Conservation (phyloP, 805 yeast genomes). For the Cyberlindnera saturnus region DNA sequence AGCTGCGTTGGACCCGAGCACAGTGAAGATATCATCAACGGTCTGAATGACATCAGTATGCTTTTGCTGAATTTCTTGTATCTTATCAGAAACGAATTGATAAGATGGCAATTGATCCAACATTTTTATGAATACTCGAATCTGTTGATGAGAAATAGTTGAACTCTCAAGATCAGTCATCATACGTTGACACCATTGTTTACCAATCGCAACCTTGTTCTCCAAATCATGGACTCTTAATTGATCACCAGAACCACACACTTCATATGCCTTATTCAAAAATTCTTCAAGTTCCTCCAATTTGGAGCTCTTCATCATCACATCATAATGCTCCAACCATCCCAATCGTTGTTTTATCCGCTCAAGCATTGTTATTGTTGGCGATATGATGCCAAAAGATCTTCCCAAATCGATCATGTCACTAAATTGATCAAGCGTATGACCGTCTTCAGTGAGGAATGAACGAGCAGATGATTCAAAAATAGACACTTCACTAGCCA, state of each 20-base stretch:
- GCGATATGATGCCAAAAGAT: slow-evolving; percentile 51
- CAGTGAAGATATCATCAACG: slow-evolving; percentile 9
- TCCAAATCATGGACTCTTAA: slow-evolving; percentile 7
- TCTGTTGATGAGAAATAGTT: background rate
- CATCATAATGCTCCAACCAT: slow-evolving; percentile 32
- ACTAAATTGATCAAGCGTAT: slow-evolving; percentile 37
- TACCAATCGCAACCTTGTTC: background rate
- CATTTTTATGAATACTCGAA: background rate
- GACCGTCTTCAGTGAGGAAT: slow-evolving; percentile 28
- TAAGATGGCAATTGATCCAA: slow-evolving; percentile 3
- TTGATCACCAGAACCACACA: slow-evolving; percentile 20
- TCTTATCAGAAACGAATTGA: slow-evolving; percentile 4
- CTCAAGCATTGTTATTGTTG: slow-evolving; percentile 38
- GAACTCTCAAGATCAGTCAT: background rate
- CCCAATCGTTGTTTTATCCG: slow-evolving; percentile 30
- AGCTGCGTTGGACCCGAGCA: background rate
- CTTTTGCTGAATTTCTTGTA: slow-evolving; percentile 9
- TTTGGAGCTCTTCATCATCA: slow-evolving; percentile 12
- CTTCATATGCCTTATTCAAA: slow-evolving; percentile 21
- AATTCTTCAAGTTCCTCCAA: slow-evolving; percentile 19
- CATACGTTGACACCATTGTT: background rate
- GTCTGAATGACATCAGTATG: slow-evolving; percentile 11
- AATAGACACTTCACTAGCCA: slow-evolving; percentile 43
- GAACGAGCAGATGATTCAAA: slow-evolving; percentile 43
- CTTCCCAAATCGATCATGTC: slow-evolving; percentile 53